These are phyloP conservation scores for Exidia glandulosa DNA, from an alignment of 768 basidiomycete genomes.

Conservation along the genomic window DNA sequence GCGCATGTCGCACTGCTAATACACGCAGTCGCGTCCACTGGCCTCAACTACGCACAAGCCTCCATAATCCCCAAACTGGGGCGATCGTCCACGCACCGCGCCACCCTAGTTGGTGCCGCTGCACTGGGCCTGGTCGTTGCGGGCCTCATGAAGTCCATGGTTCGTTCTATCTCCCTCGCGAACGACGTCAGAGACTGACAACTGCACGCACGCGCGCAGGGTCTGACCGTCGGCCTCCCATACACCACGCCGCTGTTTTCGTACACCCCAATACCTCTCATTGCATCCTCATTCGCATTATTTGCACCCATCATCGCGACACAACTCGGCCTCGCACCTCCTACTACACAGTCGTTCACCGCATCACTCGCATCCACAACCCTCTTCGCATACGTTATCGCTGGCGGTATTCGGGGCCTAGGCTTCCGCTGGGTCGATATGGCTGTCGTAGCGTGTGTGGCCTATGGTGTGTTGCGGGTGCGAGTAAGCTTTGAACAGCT, in stretches of 20 bases:
- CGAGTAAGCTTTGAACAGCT: background rate
- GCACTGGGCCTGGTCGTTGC: conserved; percentile 49
- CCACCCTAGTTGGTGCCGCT: background rate
- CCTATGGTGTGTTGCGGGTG: conserved; percentile 41
- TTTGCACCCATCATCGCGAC: conserved; percentile 40
- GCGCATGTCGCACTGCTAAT: conserved; percentile 51
- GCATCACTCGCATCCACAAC: conserved; percentile 47
- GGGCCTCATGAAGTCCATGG: conserved; percentile 26
- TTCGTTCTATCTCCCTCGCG: no score
- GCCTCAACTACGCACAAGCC: background rate
- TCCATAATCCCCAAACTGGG: background rate
- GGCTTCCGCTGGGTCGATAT: conserved; percentile 47
- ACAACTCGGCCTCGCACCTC: conserved; percentile 35
- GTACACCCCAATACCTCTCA: conserved; percentile 46
- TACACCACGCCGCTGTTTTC: conserved; percentile 47
- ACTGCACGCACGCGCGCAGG: background rate
- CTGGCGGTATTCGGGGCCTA: background rate
- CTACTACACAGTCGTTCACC: conserved; percentile 44
- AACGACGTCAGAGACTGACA: background rate
- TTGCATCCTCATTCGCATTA: conserved; percentile 54
- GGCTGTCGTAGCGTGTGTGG: conserved; percentile 44
- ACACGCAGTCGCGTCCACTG: background rate
- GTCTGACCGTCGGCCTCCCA: conserved; percentile 12
- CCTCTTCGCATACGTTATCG: conserved; percentile 35
- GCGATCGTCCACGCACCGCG: background rate